Conservation (phyloP, 2,329 filamentous ascomycete species). For the Colletotrichum sp. region DNA sequence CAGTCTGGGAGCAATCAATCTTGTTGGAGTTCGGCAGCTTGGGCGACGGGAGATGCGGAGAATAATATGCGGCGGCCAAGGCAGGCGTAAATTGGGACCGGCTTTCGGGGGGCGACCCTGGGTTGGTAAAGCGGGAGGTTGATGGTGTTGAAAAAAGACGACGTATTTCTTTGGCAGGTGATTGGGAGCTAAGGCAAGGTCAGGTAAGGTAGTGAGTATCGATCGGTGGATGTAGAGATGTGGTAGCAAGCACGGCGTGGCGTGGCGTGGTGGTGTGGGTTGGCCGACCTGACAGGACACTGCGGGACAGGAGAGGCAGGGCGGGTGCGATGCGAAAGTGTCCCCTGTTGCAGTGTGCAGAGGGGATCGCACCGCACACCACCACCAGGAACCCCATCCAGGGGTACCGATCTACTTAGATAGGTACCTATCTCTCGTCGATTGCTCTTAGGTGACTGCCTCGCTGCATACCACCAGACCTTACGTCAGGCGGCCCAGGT, state of each 20-base stretch:
- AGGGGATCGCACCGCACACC: neutral
- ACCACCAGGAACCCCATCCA: neutral
- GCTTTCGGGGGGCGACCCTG: neutral
- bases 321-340: neutral
- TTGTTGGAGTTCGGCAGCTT: neutral
- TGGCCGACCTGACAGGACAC: neutral
- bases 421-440: neutral
- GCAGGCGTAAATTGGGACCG: neutral
- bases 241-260: neutral
- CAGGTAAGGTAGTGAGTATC: neutral
- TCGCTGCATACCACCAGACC: neutral
- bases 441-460: neutral
- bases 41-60: neutral
- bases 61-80: neutral
- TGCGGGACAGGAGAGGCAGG: neutral
- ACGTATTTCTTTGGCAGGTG: neutral
- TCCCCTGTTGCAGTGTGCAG: neutral
- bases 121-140: neutral
- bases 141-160: neutral
- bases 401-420: neutral
- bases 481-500: neutral
- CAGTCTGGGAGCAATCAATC: neutral
- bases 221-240: neutral
- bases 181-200: neutral
- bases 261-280: neutral